These are phyloP conservation scores for Globisporangium emineosum DNA, from an alignment of 352 stramenopile species.

Conservation along the genomic window DNA sequence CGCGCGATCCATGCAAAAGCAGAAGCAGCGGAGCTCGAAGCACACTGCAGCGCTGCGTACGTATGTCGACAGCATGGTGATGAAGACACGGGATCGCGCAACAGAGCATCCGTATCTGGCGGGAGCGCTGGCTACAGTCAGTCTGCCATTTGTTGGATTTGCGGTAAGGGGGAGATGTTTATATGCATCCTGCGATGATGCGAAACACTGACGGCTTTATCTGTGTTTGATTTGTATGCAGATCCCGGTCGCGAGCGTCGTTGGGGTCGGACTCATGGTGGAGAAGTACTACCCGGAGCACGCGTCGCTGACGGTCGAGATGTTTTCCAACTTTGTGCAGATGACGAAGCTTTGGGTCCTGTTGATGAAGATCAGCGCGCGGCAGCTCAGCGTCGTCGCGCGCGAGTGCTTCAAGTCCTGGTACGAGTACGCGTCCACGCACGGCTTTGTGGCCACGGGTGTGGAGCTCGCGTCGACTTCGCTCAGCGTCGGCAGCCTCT, in stretches of 20 bases:
- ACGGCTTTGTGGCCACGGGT: conserved; percentile 68
- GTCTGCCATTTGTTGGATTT: conserved; percentile 78
- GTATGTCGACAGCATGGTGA: conserved; percentile 45
- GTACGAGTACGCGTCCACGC: conserved; percentile 60
- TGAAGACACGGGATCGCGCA: conserved; percentile 34
- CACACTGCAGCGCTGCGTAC: conserved; percentile 39
- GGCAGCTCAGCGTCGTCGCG: conserved; percentile 61
- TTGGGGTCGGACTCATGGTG: conserved; percentile 65
- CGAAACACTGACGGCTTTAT: not conserved
- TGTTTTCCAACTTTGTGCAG: conserved; percentile 73
- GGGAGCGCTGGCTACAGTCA: conserved; percentile 49
- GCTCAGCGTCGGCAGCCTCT: conserved; percentile 62
- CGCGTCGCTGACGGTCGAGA: conserved; percentile 57
- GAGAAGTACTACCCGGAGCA: conserved; percentile 83
- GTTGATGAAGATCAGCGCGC: conserved; percentile 70
- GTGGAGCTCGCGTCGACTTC: conserved; percentile 65
- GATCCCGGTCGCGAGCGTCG: conserved; percentile 70
- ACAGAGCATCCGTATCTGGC: conserved; percentile 58
- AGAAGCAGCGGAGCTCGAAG: conserved; percentile 27
- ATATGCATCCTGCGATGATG: not conserved
- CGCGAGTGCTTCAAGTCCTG: conserved; percentile 67
- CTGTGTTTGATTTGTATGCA: conserved; percentile 17
- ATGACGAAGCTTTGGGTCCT: conserved; percentile 82
- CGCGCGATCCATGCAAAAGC: conserved; percentile 12
- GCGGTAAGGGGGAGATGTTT: conserved; percentile 35